Base-by-base conservation (phyloP, 345 rosid species). In the Lumnitzera racemosa region DNA sequence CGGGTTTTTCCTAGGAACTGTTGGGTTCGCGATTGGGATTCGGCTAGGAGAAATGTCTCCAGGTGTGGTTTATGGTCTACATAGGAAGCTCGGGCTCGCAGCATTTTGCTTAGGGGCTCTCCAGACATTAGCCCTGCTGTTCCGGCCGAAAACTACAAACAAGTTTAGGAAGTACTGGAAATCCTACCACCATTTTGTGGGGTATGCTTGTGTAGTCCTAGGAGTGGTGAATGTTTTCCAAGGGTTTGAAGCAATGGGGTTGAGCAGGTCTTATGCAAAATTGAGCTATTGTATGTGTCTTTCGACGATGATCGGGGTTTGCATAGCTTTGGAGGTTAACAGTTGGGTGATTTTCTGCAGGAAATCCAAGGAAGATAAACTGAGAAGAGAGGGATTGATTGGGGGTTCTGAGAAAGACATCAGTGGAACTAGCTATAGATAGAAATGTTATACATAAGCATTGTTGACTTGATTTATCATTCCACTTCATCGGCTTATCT, bases 141-240 rank as follows among this genome's bases (percentile, higher is more conserved):
- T 94, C 41, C 71, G 96, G 76, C 97, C 99, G 0, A 85, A 72
- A 81, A 84, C 96, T 0, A 90, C 99, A 0, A 81, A 88, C 72
- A 85, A 83, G 78, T 90, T 81, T 60, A 70, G 99, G 64, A 94
- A 82, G 62, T 88, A 94, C 14, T 94, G 99, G 97, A 94, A 94
- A 74, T 88, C 96, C 1, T 94, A 94, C 74, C 96, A 94, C 75
- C 97, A 94, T 74, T 84, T 90, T 68, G 97, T 94, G 0, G 97
- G 99, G 71, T 88, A 94, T 24, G 81, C 79, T 8, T 88, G 97
- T 15, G 96, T 94, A 41, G 96, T 94, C 51, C 46, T 90, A 24
- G 97, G 99, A 0, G 85, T 94, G n/a, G 97, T 94, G 72, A 90
- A 94, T 74, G 97, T 94, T 59, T 90, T 90, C 57, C 95, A 94